phyloP scores from a whole-genome alignment of 2,329 filamentous ascomycete species.

The Colletotrichum liriopes region DNA sequence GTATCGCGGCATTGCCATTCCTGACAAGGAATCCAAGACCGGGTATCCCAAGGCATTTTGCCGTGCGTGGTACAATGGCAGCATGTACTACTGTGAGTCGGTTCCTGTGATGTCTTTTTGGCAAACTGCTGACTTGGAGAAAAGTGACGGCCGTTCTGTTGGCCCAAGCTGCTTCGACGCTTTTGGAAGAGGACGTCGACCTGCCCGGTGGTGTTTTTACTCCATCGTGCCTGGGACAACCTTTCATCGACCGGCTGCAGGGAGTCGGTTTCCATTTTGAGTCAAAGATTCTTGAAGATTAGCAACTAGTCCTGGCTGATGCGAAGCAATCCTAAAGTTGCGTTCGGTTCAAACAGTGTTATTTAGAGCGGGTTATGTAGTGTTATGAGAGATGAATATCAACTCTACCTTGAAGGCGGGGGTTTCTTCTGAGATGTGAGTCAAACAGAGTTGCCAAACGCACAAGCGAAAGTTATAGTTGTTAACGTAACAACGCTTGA shows the following conservation, averaged over 20 bases:
- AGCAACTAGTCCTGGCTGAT: background rate
- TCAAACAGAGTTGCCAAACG: background rate
- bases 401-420: background rate
- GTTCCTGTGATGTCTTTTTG: background rate
- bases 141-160: constrained; percentile 77
- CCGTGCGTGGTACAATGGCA: constrained; percentile 70
- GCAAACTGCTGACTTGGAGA: constrained; percentile 19
- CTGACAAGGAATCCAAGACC: constrained; percentile 64
- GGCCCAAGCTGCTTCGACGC: constrained; percentile 74
- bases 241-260: constrained; percentile 75
- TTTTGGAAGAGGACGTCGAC: constrained; percentile 74
- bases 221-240: constrained; percentile 78
- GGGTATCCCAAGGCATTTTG: constrained; percentile 67
- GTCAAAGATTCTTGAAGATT: constrained; percentile 60
- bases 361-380: background rate
- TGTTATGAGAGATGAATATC: background rate
- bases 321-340: background rate
- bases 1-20: constrained; percentile 75
- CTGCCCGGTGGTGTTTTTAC: constrained; percentile 80
- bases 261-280: constrained; percentile 76
- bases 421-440: background rate
- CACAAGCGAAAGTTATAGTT: constrained; percentile 5
- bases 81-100: constrained; percentile 75
- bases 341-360: background rate
- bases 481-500: background rate